Conservation (phyloP, 768 basidiomycete species). For the Inosperma sp. region DNA sequence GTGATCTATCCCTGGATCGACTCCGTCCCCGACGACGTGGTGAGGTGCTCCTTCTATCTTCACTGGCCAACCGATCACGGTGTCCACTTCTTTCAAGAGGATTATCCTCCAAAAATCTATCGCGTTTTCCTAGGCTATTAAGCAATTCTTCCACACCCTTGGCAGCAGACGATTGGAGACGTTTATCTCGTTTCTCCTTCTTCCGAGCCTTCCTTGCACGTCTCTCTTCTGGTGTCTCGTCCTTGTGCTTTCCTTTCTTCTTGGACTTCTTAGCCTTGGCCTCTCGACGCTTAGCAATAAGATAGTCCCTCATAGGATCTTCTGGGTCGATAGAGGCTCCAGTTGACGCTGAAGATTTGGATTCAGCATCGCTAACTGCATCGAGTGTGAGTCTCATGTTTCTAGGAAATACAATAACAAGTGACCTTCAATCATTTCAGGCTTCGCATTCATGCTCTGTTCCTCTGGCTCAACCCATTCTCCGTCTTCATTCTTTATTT, state of each 20-base stretch:
- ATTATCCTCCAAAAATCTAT: conserved; percentile 5
- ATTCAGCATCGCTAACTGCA: conserved; percentile 33
- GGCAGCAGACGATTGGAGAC: conserved; percentile 57
- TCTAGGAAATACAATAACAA: background rate
- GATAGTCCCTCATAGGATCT: conserved; percentile 95
- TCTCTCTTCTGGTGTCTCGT: conserved; percentile 78
- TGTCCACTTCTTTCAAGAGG: conserved; percentile 11
- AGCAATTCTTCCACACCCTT: conserved; percentile 66
- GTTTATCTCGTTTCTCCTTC: conserved; percentile 60
- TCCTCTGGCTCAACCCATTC: conserved; percentile 83
- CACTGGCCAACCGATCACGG: conserved; percentile 14
- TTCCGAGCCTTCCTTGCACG: conserved; percentile 70
- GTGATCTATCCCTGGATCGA: conserved; percentile 10
- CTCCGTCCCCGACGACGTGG: conserved; percentile 19
- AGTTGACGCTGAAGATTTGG: conserved; percentile 64
- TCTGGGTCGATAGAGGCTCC: conserved; percentile 82
- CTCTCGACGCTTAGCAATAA: conserved; percentile 71
- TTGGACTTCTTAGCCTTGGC: conserved; percentile 63
- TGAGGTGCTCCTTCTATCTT: conserved; percentile 20
- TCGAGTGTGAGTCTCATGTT: conserved; percentile 41
- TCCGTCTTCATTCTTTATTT: conserved; percentile 70
- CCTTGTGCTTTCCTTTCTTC: conserved; percentile 62
- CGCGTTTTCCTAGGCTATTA: conserved; percentile 39
- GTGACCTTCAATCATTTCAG: conserved; percentile 60
- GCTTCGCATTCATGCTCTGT: conserved; percentile 84